Conservation (phyloP, 2,329 filamentous ascomycete species). For the Bipolaris oryzae region DNA sequence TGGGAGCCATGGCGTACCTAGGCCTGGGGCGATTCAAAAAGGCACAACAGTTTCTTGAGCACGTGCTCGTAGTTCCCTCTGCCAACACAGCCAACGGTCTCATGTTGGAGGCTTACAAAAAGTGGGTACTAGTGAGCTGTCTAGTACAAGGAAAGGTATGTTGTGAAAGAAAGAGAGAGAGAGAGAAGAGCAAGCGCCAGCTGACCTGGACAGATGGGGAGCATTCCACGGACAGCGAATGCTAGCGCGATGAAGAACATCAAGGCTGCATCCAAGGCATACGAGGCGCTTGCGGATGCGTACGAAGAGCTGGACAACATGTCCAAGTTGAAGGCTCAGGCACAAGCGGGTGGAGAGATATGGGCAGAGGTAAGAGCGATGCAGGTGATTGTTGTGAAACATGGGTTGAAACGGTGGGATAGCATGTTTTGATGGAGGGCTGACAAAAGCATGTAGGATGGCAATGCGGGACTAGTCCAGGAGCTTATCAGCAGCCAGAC, state of each 20-base stretch:
- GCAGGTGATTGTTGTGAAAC: constrained; percentile 16
- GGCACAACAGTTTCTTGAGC: constrained; percentile 55
- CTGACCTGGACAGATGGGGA: constrained; percentile 49
- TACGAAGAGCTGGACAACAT: constrained; percentile 62
- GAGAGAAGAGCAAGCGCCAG: not conserved
- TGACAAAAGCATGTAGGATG: constrained; percentile 59
- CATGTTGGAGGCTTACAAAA: constrained; percentile 90
- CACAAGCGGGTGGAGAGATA: constrained; percentile 62
- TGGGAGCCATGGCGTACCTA: constrained; percentile 57
- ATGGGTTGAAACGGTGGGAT: constrained; percentile 5
- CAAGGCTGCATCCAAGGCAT: constrained; percentile 67
- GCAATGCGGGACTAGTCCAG: constrained; percentile 72
- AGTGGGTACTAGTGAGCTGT: constrained; percentile 81
- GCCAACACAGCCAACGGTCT: constrained; percentile 71
- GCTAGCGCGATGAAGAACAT: constrained; percentile 62
- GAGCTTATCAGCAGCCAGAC: constrained; percentile 75
- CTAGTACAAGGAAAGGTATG: constrained; percentile 69
- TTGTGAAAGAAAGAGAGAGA: not conserved
- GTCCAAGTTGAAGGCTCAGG: constrained; percentile 66
- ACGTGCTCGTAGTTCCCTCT: constrained; percentile 66
- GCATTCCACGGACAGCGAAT: constrained; percentile 63
- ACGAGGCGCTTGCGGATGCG: constrained; percentile 70
- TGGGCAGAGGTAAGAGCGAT: constrained; percentile 63
- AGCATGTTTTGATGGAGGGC: constrained; percentile 19
- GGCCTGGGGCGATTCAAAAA: constrained; percentile 51